Percentiles rank a stretch among this genome's conserved stretches.
phyloP scores from a whole-genome alignment of 306 rosid species.

The Rubus idaeus region DNA sequence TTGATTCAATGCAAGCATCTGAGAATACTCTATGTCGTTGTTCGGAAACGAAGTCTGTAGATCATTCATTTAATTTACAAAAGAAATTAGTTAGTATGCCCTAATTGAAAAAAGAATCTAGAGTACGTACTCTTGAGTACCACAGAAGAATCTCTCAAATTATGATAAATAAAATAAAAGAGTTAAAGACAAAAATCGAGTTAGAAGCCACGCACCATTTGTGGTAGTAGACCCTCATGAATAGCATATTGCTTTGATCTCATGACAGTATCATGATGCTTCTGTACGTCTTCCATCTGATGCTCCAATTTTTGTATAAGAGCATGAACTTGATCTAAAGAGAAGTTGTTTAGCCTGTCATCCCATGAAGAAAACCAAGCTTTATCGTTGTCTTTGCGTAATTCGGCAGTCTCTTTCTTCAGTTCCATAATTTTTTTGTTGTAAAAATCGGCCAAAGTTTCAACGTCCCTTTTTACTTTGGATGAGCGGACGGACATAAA shows the following conservation, averaged over 20 bases:
- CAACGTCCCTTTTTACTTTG: background rate
- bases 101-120: too few species aligned
- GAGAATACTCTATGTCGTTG: background rate
- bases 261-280: background rate
- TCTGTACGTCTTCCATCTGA: background rate
- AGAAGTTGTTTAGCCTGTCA: background rate
- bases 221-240: background rate
- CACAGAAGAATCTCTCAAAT: too few species aligned
- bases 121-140: too few species aligned
- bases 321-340: background rate
- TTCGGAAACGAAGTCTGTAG: background rate
- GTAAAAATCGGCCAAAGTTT: background rate
- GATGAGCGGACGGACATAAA: background rate
- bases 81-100: too few species aligned
- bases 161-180: too few species aligned
- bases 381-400: background rate
- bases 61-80: background rate
- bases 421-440: background rate
- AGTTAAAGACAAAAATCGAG: background rate
- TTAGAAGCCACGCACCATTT: background rate
- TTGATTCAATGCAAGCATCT: background rate
- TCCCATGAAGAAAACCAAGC: slow-evolving; percentile 3
- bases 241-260: background rate
- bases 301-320: background rate
- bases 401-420: background rate